Base-by-base conservation (phyloP, 225 moss, liverwort and hornwort genomes). In the Ulota crispa region DNA sequence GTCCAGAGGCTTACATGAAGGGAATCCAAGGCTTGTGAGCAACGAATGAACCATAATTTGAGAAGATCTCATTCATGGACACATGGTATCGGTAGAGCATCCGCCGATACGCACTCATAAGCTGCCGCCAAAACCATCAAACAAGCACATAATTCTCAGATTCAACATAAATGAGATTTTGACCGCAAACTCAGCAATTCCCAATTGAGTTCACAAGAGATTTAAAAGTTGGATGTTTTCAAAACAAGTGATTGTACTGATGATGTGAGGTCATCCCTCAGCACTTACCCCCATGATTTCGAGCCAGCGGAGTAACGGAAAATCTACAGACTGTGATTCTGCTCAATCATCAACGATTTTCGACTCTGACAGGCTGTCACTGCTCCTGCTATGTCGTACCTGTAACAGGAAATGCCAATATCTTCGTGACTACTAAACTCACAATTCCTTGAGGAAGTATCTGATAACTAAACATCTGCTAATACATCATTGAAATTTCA, bases 21-120 rank as follows among this genome's bases (percentile, higher is more conserved):
- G 96, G 96, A 39, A 93, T 61, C 74, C 87, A 91, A 19, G 96
- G 96, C 73, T 86, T 92, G 50, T 76, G 93, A 6, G 96, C 96
- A 31, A 97, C 85, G 24, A 85, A 93, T 6, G 93, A 87, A 67
- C 96, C 96, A 63, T 97, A 95, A 68, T 83, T 62, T 21, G 96
- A 93, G 84, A 97, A 97, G 12, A 87, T 15, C 28, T 89, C 79
- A 70, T 97, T 95, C 86, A 97, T 89, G 1, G 85, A 53, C 65
- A 89, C 31, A 80, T 97, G 96, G 70, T 97, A 97, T 59, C 76
- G 84, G 39, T 74, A 87, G 28, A 93, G 80, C 75, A 85, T 80
- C 36, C 73, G 76, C 72, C 78, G 82, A 74, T 92, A 92, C 1
- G 69, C 83, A 54, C 41, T 65, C 11, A 78, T 64, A 57, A 89